Percentiles rank a stretch among this genome's conserved stretches.
These are phyloP conservation scores for Insectozyma bohioensis DNA, from an alignment of 1,139 yeast genomes.

Conservation along the genomic window DNA sequence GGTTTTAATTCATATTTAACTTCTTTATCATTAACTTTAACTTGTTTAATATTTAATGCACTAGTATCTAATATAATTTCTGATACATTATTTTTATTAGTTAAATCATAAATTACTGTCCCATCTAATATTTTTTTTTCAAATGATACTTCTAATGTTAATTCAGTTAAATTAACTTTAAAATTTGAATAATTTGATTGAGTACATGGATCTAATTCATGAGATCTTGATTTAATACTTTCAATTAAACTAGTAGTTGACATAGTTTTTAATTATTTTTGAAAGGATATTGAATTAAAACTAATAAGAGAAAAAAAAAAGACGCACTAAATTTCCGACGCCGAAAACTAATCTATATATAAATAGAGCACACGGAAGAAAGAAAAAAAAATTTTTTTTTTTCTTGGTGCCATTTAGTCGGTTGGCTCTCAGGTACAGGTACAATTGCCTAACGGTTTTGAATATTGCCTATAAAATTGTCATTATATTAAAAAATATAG, in stretches of 20 bases:
- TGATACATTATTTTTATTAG: slow-evolving; percentile 11
- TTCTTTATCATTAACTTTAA: slow-evolving; percentile 21
- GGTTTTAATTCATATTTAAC: slow-evolving; percentile 20
- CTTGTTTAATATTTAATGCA: slow-evolving; percentile 23
- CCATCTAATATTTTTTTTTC: slow-evolving; percentile 29
- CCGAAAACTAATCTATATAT: too few relatives aligned
- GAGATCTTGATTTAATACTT: slow-evolving; percentile 12
- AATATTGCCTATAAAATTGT: too few relatives aligned
- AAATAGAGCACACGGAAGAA: too few relatives aligned
- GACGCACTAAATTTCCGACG: too few relatives aligned
- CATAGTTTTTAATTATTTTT: slow-evolving; percentile 1
- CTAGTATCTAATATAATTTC: slow-evolving; percentile 33
- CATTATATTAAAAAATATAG: too few relatives aligned
- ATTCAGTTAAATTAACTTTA: slow-evolving; percentile 35
- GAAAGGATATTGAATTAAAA: neutral
- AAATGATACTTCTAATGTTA: slow-evolving; percentile 30
- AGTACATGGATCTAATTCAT: slow-evolving; percentile 63
- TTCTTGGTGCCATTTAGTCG: too few relatives aligned
- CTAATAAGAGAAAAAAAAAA: neutral
- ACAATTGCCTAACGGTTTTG: too few relatives aligned
- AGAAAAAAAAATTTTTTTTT: too few relatives aligned
- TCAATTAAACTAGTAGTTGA: slow-evolving; percentile 9
- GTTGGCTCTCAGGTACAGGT: too few relatives aligned
- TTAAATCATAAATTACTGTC: slow-evolving; percentile 24
- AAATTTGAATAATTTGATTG: slow-evolving; percentile 66